Evolutionary conservation across 148 eudicot genomes (phyloP).

Genomic region (Nyssa sinensis): DNA sequence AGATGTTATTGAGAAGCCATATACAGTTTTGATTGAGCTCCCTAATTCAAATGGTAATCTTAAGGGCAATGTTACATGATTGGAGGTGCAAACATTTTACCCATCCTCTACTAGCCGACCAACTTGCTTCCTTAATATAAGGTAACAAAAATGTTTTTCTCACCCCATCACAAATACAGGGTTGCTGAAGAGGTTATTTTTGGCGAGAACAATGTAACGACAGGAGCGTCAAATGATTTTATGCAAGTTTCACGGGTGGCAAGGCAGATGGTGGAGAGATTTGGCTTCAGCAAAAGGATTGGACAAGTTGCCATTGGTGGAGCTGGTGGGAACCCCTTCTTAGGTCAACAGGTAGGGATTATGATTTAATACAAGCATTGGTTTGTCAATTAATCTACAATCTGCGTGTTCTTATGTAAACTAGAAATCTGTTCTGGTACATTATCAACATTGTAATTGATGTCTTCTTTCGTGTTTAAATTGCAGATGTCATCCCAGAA

Average conservation of each 20-base stretch:
- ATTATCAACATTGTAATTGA: no score
- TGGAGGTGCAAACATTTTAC: not conserved
- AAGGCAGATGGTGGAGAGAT: conserved; percentile 98
- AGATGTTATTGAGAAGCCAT: no score
- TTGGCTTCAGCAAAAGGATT: conserved; percentile 98
- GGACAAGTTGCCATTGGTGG: conserved; percentile 96
- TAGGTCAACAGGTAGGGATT: conserved; percentile 78
- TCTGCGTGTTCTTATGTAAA: no score
- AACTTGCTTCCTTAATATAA: not conserved
- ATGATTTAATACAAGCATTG: no score
- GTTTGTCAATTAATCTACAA: no score
- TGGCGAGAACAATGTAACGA: conserved; percentile 88
- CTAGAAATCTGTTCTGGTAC: no score
- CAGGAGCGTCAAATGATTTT: conserved; percentile 97
- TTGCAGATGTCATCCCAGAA: conserved; percentile 88
- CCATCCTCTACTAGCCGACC: not conserved
- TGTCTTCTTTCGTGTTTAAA: no score
- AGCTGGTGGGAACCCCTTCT: conserved; percentile 91
- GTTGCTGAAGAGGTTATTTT: conserved; percentile 98
- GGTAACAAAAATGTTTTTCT: not conserved
- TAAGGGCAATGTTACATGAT: not conserved
- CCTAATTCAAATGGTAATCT: not conserved
- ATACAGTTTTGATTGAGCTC: not conserved
- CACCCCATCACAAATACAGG: conserved; percentile 48
- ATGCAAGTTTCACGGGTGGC: conserved; percentile 99